Conservation (phyloP, 495 filamentous ascomycete genomes). For the Thozetella sp. region DNA sequence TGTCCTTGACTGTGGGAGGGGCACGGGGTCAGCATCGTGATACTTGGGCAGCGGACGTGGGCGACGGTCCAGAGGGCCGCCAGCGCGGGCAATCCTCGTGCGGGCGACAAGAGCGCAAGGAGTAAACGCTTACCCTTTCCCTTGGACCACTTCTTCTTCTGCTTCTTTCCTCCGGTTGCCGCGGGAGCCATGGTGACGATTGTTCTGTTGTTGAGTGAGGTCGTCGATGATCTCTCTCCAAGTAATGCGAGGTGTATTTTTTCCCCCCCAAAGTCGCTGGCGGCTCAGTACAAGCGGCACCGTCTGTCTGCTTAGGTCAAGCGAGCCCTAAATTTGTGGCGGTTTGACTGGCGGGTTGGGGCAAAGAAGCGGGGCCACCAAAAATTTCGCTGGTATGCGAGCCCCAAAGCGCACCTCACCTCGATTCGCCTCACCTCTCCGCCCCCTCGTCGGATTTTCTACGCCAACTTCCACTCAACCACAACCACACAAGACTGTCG, state of each 20-base stretch:
- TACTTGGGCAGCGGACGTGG: constrained; percentile 1
- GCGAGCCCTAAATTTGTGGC: constrained; percentile 32
- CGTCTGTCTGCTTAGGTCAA: constrained; percentile 31
- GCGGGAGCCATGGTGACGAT: constrained; percentile 68
- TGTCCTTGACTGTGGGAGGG: constrained; percentile 88
- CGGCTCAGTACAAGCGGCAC: constrained; percentile 1
- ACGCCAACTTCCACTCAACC: constrained; percentile 27
- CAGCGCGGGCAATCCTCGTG: too few species aligned
- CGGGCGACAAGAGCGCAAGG: neutral
- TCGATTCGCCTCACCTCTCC: constrained; percentile 4
- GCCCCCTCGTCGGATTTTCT: constrained; percentile 10
- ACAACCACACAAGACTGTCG: constrained; percentile 23
- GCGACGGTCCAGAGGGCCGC: constrained; percentile 56
- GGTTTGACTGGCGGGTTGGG: constrained; percentile 25
- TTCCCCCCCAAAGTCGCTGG: constrained; percentile 17
- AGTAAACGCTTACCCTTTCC: constrained; percentile 63
- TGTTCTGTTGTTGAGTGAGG: constrained; percentile 43
- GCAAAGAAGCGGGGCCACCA: constrained; percentile 33
- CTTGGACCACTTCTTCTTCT: constrained; percentile 99
- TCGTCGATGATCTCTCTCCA: constrained; percentile 32
- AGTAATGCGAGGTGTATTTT: constrained; percentile 42
- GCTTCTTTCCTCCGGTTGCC: constrained; percentile 90
- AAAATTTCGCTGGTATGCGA: constrained; percentile 24
- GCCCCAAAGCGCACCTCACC: constrained; percentile 2
- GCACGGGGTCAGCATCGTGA: constrained; percentile 7